These are phyloP conservation scores for Cyberlindnera bimundalis DNA, from an alignment of 805 yeast species.

Conservation along the genomic window DNA sequence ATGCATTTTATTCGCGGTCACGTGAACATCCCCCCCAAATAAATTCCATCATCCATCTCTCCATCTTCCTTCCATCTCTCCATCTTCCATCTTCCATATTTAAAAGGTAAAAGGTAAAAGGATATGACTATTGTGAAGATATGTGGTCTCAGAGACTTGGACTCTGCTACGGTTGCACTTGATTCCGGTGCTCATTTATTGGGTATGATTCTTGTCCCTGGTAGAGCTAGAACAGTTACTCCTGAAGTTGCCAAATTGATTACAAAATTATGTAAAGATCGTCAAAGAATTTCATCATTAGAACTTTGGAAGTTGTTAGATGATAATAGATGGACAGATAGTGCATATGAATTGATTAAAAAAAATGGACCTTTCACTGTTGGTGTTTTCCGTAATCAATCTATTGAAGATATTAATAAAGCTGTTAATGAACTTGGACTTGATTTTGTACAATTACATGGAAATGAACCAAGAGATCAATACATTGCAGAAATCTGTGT, in stretches of 20 bases:
- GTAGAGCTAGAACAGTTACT: conserved; percentile 66
- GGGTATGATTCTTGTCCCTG: conserved; percentile 88
- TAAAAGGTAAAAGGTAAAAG: too few species aligned
- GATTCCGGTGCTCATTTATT: conserved; percentile 69
- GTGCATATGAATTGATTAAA: conserved; percentile 23
- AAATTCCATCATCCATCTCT: background rate
- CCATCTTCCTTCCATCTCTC: background rate
- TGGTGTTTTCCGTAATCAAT: conserved; percentile 89
- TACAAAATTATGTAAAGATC: conserved; percentile 32
- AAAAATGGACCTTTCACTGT: conserved; percentile 65
- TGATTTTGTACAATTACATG: conserved; percentile 89
- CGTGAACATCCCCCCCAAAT: too few species aligned
- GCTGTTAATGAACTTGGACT: conserved; percentile 41
- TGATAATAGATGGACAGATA: conserved; percentile 4
- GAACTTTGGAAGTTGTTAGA: conserved; percentile 9
- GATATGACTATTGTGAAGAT: conserved; percentile 58
- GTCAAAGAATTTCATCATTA: conserved; percentile 6
- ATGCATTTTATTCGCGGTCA: too few species aligned
- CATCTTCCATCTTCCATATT: too few species aligned
- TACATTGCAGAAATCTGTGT: conserved; percentile 32
- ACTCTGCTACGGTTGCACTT: conserved; percentile 71
- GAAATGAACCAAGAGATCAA: conserved; percentile 55
- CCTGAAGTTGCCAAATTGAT: conserved; percentile 44
- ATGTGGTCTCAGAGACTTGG: conserved; percentile 72
- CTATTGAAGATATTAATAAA: conserved; percentile 53